Percentiles rank a stretch among this genome's conserved stretches.
These are phyloP conservation scores for Mortierella sp. DNA, from an alignment of 371 early-diverging fungal species.

Conservation along the genomic window DNA sequence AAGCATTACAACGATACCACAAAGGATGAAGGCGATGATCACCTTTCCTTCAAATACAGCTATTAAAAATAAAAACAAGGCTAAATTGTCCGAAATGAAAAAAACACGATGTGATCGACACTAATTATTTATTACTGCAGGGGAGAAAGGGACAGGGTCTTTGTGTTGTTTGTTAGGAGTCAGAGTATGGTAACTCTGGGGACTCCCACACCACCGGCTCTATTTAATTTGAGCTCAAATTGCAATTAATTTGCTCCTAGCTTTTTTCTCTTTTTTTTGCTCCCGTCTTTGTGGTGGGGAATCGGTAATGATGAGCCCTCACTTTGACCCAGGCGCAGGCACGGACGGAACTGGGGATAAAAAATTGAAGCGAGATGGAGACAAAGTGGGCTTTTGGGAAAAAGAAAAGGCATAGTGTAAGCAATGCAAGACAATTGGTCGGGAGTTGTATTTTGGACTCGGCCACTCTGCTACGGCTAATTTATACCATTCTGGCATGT, in stretches of 20 bases:
- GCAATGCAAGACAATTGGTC: no score
- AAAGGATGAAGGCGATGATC: conserved; percentile 45
- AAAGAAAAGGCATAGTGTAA: neutral
- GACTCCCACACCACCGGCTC: neutral
- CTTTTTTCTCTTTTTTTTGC: neutral
- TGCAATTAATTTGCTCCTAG: conserved; percentile 18
- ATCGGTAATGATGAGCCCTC: neutral
- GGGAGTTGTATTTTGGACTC: no score
- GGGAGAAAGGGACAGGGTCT: neutral
- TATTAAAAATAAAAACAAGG: conserved; percentile 13
- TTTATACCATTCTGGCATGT: neutral
- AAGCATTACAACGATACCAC: conserved; percentile 44
- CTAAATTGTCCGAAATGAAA: neutral
- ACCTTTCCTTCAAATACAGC: conserved; percentile 43
- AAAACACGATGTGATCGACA: conserved; percentile 2
- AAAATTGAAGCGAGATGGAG: neutral
- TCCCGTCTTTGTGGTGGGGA: neutral
- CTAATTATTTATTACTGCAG: neutral
- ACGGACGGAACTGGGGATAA: neutral
- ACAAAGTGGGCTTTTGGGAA: conserved; percentile 24
- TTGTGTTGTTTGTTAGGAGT: neutral
- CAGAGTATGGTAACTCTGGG: neutral
- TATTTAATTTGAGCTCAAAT: conserved; percentile 11
- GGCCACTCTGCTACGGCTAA: conserved; percentile 4
- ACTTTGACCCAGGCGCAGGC: conserved; percentile 9